Evolutionary conservation across 345 rosid species (phyloP), one percentile per base, ranked within the genome.

Genomic region (Lumnitzera littorea): DNA sequence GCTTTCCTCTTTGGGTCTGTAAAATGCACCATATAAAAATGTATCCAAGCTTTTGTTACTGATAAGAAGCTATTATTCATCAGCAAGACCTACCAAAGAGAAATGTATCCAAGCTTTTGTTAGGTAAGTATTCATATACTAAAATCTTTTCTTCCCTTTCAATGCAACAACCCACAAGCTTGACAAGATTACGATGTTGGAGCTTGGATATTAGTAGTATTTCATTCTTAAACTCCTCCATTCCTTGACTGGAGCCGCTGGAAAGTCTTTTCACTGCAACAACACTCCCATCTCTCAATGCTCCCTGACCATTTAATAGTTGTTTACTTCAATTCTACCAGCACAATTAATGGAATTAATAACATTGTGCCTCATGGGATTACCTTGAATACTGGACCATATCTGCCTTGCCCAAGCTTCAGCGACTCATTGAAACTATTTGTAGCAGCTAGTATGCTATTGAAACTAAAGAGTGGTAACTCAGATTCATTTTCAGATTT

Each of bases 101-200:
- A 12, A 63, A 58, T 17, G 17, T 49, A 51, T 72, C 80, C 74
- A 72, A 60, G 63, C 74, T 76, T 62, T 57, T 68, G 62, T 76
- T 68, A 4, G 66, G 74, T 68, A 75, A 25, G 64, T 71, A 83
- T 12, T 88, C 86, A n/a, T 88, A 88, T 7, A 83, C 72, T 56
- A 85, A 11, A 66, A 84, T 68, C 64, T 74, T 78, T 25, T 88
- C 92, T 41, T 78, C 88, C 31, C 74, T 69, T 62, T 85, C 74
- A 52, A 74, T 58, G 56, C 91, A 88, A 57, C 84, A 85, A 2
- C 96, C 88, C 1, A 80, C 61, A 48, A 85, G 75, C 27, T 64
- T 84, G 57, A 85, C 88, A 14, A 88, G 79, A 54, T 85, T 85
- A 29, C 81, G 62, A 62, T 88, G 91, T 60, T 88, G 91, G 16